These are phyloP conservation scores for Nitzschia inconspicua DNA, from an alignment of 108 stramenopile genomes.

Conservation along the genomic window DNA sequence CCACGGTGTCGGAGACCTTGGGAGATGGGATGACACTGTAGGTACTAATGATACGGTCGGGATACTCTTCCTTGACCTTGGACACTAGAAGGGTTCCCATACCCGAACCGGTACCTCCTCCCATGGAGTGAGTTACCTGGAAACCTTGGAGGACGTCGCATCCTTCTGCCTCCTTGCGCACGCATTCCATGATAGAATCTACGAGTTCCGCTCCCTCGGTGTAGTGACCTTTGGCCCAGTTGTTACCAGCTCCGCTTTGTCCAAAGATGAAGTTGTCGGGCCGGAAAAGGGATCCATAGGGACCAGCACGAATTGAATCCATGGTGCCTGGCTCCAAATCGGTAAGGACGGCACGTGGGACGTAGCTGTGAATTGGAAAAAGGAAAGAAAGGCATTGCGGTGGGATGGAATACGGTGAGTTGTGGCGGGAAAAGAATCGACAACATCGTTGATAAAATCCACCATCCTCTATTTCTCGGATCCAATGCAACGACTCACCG, in stretches of 20 bases:
- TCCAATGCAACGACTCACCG: constrained; percentile 39
- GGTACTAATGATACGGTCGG: constrained; percentile 90
- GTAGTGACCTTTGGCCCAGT: constrained; percentile 98
- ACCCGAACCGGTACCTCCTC: constrained; percentile 91
- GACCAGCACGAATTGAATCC: constrained; percentile 82
- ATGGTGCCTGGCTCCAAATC: constrained; percentile 93
- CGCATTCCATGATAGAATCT: constrained; percentile 91
- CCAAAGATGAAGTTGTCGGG: constrained; percentile 97
- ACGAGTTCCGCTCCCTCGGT: constrained; percentile 96
- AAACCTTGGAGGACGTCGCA: constrained; percentile 91
- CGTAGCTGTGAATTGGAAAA: constrained; percentile 44
- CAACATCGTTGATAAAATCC: no score
- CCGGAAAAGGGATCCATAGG: constrained; percentile 84
- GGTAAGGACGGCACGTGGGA: constrained; percentile 89
- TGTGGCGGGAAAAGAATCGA: background rate
- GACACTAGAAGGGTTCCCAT: constrained; percentile 95
- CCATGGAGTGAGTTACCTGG: constrained; percentile 91
- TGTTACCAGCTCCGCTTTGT: constrained; percentile 87
- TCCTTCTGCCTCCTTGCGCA: constrained; percentile 91
- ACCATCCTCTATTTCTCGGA: no score
- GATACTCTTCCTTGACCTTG: constrained; percentile 96
- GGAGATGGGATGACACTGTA: constrained; percentile 92
- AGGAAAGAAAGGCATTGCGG: background rate
- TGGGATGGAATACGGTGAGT: background rate
- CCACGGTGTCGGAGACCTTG: constrained; percentile 96